Percentiles rank a stretch among this genome's conserved stretches.
Conservation (phyloP, 2,329 filamentous ascomycete genomes). For the Monilinia polystroma region DNA sequence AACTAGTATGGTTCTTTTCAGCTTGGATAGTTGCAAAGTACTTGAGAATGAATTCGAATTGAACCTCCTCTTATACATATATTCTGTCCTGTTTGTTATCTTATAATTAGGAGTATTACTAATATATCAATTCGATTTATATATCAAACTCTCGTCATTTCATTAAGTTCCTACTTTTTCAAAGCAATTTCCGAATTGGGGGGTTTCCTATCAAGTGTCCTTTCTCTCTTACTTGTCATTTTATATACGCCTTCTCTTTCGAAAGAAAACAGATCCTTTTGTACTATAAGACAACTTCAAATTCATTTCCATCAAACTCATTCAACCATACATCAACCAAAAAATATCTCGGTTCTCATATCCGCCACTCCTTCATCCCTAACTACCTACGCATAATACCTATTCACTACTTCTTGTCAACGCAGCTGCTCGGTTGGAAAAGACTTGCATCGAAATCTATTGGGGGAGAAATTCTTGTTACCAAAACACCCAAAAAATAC, state of each 20-base stretch:
- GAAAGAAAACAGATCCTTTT: not conserved
- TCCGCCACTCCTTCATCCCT: not conserved
- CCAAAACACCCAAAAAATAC: not conserved
- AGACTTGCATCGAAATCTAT: not conserved
- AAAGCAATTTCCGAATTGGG: conserved; percentile 14
- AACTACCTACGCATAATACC: not conserved
- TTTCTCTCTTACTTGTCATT: conserved; percentile 12
- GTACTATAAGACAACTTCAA: conserved; percentile 1
- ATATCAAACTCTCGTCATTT: not conserved
- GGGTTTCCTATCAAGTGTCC: not conserved
- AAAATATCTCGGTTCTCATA: not conserved
- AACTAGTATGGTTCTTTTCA: not conserved
- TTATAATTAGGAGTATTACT: not conserved
- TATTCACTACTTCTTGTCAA: not conserved
- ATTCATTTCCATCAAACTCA: not conserved
- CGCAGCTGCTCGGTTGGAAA: not conserved
- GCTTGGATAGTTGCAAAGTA: no score
- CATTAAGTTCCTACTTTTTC: not conserved
- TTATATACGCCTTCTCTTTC: conserved; percentile 1
- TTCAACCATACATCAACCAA: not conserved
- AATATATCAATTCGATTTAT: not conserved
- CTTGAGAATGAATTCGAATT: not conserved
- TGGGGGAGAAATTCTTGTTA: not conserved
- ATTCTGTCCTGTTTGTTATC: not conserved
- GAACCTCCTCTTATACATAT: not conserved